Conservation (phyloP, 2,329 filamentous ascomycete species). For the Balansia obtecta region DNA sequence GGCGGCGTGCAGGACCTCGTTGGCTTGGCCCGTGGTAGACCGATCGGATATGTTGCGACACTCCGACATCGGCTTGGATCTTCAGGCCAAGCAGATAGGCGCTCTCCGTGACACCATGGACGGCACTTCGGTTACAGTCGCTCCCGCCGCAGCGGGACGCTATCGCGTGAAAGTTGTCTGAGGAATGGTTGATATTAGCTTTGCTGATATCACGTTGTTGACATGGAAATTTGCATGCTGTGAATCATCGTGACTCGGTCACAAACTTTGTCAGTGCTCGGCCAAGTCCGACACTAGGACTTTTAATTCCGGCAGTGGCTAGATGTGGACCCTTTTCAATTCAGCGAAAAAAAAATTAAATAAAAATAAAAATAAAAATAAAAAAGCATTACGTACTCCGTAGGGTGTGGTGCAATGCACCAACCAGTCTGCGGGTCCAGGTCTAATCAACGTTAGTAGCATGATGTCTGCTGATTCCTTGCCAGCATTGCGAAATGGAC, state of each 20-base stretch:
- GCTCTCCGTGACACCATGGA: slow-evolving; percentile 2
- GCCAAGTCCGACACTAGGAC: slow-evolving; percentile 3
- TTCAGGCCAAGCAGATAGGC: slow-evolving; percentile 8
- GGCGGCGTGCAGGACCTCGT: slow-evolving; percentile 70
- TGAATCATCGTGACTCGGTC: neutral
- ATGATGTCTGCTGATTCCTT: no score
- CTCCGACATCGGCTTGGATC: slow-evolving; percentile 31
- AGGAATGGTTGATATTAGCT: neutral
- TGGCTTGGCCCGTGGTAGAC: slow-evolving; percentile 55
- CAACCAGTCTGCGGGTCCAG: neutral
- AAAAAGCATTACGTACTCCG: neutral
- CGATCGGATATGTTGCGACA: slow-evolving; percentile 63
- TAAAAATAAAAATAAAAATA: no score
- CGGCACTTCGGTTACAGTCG: neutral
- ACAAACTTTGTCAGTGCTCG: neutral
- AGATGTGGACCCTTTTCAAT: neutral
- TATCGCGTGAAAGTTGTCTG: neutral
- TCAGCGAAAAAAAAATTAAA: neutral
- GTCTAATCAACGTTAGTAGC: no score
- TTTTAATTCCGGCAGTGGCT: slow-evolving; percentile 1
- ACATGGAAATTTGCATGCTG: no score
- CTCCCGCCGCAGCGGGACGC: slow-evolving; percentile 1
- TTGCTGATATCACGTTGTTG: no score
- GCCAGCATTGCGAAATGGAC: no score
- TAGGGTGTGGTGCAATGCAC: neutral